Evolutionary conservation across 2,329 filamentous ascomycete species (phyloP).

Genomic region (Trichoderma arundinaceum): DNA sequence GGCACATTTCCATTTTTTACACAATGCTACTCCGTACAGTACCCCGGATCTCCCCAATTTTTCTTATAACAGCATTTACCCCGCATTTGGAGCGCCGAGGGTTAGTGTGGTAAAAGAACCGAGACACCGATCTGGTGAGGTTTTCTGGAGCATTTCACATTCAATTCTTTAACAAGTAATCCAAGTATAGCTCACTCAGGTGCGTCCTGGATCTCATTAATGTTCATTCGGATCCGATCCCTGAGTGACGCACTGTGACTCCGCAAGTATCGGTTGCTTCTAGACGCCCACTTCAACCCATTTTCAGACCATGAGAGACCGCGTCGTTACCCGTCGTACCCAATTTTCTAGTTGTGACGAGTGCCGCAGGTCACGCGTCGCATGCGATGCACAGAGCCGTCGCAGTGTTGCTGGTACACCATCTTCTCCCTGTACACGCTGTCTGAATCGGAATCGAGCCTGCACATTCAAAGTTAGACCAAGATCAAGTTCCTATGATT

Average conservation of each 20-base stretch:
- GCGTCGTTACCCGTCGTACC: slow-evolving; percentile 11
- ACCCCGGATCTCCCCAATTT: slow-evolving; percentile 7
- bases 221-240: slow-evolving; percentile 8
- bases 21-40: neutral
- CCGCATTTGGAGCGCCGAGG: neutral
- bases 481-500: neutral
- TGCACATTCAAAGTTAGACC: slow-evolving; percentile 18
- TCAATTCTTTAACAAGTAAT: neutral
- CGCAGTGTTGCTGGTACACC: slow-evolving; percentile 6
- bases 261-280: neutral
- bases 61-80: neutral
- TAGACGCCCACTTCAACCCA: neutral
- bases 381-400: slow-evolving; percentile 17
- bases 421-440: slow-evolving; percentile 6
- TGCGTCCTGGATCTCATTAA: neutral
- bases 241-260: neutral
- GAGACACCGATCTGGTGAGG: neutral
- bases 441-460: slow-evolving; percentile 7
- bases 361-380: slow-evolving; percentile 11
- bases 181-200: neutral
- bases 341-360: slow-evolving; percentile 19
- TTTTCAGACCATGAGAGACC: neutral
- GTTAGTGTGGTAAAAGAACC: neutral
- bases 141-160: neutral
- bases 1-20: neutral